A percentile compares a stretch with the other conserved stretches of the same genome.
Conservation (phyloP, 1,284 basidiomycete species). For the Xanthoconium separans region DNA sequence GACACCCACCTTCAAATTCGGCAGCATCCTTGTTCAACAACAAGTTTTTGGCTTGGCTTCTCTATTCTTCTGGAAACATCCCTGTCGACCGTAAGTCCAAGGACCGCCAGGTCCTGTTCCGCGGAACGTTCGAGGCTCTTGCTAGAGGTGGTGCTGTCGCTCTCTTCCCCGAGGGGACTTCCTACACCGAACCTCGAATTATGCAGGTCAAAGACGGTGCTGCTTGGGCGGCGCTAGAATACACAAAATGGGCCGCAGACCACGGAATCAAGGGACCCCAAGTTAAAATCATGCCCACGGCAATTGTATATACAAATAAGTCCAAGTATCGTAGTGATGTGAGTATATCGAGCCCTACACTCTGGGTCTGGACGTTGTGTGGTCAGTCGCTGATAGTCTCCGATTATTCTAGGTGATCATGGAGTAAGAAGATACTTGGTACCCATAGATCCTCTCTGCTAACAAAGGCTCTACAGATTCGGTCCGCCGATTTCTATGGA, state of each 20-base stretch:
- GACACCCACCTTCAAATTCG: slow-evolving; percentile 19
- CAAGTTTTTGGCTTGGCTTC: slow-evolving; percentile 68
- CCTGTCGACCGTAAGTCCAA: slow-evolving; percentile 93
- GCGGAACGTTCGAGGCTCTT: slow-evolving; percentile 86
- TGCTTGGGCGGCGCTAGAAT: slow-evolving; percentile 95
- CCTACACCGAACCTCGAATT: slow-evolving; percentile 87
- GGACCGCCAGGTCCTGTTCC: slow-evolving; percentile 87
- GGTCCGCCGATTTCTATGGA: slow-evolving; percentile 79
- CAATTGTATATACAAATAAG: slow-evolving; percentile 95
- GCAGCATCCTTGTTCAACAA: slow-evolving; percentile 76
- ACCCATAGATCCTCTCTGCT: slow-evolving; percentile 12
- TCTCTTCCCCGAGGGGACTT: slow-evolving; percentile 92
- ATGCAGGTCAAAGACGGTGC: slow-evolving; percentile 95
- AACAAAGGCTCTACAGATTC: slow-evolving; percentile 52
- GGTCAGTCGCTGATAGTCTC: slow-evolving; percentile 13
- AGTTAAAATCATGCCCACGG: slow-evolving; percentile 72
- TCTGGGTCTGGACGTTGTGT: slow-evolving; percentile 5
- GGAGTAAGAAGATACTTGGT: slow-evolving; percentile 47
- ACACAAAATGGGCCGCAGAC: slow-evolving; percentile 72
- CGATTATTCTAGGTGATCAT: slow-evolving; percentile 56
- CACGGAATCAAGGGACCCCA: slow-evolving; percentile 39
- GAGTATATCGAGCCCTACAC: slow-evolving; percentile 37
- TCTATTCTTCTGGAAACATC: slow-evolving; percentile 92
- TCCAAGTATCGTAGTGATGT: slow-evolving; percentile 87
- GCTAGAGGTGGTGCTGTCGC: slow-evolving; percentile 79